phyloP scores from a whole-genome alignment of 2,329 filamentous ascomycete species.

The Calonectria pseudoreteaudii region DNA sequence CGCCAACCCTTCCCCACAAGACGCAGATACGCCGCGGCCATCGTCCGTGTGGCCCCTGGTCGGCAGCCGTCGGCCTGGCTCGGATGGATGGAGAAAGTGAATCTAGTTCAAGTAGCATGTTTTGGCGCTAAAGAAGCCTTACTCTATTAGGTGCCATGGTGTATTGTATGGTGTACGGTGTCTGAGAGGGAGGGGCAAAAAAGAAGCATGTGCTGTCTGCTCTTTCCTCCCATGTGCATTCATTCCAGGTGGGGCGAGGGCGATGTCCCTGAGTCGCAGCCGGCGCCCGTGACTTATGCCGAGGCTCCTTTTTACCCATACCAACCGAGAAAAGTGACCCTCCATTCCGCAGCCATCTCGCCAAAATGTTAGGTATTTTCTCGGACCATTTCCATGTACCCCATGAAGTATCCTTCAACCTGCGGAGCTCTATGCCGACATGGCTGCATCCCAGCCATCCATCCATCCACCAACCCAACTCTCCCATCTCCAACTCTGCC shows the following conservation, averaged over 20 bases:
- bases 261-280: not conserved
- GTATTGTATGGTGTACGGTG: not conserved
- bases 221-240: not conserved
- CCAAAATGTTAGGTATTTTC: not conserved
- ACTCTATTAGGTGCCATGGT: not conserved
- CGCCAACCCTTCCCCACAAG: slow-evolving; percentile 5
- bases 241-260: not conserved
- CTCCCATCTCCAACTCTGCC: not conserved
- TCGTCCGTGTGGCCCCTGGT: slow-evolving; percentile 39
- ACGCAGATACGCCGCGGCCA: slow-evolving; percentile 31
- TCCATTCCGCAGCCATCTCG: not conserved
- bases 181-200: not conserved
- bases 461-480: not conserved
- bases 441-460: not conserved
- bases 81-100: slow-evolving; percentile 37
- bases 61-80: slow-evolving; percentile 52
- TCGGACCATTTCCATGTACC: slow-evolving; percentile 13
- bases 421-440: not conserved
- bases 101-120: not conserved
- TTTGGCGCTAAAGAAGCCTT: not conserved
- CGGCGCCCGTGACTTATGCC: slow-evolving; percentile 5
- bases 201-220: slow-evolving; percentile 7
- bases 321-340: slow-evolving; percentile 6
- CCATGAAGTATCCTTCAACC: not conserved
- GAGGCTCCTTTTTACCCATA: not conserved